These are phyloP conservation scores for Austropuccinia psidii DNA, from an alignment of 1,284 basidiomycete species.

Conservation along the genomic window DNA sequence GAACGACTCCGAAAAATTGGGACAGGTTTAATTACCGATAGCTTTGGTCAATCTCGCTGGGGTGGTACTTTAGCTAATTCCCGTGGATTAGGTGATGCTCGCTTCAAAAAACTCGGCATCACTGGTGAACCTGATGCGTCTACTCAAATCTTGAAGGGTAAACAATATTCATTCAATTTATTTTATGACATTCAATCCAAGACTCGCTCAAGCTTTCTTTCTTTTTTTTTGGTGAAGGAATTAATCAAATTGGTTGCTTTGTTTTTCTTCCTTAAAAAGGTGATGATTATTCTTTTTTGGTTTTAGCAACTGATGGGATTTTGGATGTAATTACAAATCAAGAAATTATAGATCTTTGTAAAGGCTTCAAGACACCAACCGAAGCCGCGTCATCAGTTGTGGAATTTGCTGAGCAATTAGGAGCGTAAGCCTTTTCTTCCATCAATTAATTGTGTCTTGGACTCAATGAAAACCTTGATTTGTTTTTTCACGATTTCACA, in stretches of 20 bases:
- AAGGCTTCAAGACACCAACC: constrained; percentile 64
- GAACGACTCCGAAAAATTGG: constrained; percentile 74
- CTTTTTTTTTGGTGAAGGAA: background rate
- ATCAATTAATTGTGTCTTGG: background rate
- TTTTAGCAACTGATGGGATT: constrained; percentile 62
- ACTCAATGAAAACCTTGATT: background rate
- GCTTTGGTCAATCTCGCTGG: constrained; percentile 83
- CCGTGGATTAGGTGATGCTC: constrained; percentile 81
- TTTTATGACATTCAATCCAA: background rate
- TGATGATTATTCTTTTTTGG: constrained; percentile 41
- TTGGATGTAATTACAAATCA: constrained; percentile 84
- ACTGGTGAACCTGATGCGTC: constrained; percentile 92
- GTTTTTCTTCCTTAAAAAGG: constrained; percentile 11
- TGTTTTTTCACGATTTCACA: constrained; percentile 46
- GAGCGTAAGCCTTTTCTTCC: constrained; percentile 40
- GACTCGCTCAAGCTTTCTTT: constrained; percentile 6
- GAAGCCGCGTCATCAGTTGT: constrained; percentile 74
- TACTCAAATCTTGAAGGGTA: constrained; percentile 67
- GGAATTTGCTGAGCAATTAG: constrained; percentile 80
- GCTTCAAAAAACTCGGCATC: constrained; percentile 81
- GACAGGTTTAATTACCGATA: constrained; percentile 80
- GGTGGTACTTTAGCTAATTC: constrained; percentile 95
- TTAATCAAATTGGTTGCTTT: background rate
- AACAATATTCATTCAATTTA: constrained; percentile 37
- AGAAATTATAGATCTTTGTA: constrained; percentile 83